A percentile compares a stretch with the other conserved stretches of the same genome.
These are phyloP conservation scores for Nitzschia sp. DNA, from an alignment of 108 stramenopile genomes.

Conservation along the genomic window DNA sequence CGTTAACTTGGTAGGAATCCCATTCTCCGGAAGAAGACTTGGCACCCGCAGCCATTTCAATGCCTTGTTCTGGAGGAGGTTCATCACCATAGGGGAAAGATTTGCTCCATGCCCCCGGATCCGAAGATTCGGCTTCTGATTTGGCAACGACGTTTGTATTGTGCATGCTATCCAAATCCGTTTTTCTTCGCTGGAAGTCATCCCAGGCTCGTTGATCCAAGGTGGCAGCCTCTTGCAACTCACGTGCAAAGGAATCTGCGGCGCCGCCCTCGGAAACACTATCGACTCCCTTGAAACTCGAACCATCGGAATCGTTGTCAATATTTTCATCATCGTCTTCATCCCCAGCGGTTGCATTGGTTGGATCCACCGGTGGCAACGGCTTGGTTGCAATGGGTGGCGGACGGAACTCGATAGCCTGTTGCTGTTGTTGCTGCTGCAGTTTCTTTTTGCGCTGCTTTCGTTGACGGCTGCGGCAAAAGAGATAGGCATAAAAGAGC, in stretches of 20 bases:
- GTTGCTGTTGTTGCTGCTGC: constrained; percentile 2
- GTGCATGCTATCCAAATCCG: not conserved
- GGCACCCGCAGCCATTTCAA: constrained; percentile 11
- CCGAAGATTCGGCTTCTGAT: not conserved
- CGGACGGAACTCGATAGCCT: constrained; percentile 7
- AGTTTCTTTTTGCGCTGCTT: constrained; percentile 11
- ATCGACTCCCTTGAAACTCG: constrained; percentile 5
- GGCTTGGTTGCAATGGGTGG: not conserved
- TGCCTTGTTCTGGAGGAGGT: not conserved
- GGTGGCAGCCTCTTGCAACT: constrained; percentile 36
- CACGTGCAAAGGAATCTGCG: constrained; percentile 38
- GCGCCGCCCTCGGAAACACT: constrained; percentile 14
- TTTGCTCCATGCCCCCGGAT: constrained; percentile 1
- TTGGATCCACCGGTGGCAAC: not conserved
- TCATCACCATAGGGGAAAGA: constrained; percentile 44
- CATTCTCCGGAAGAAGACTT: constrained; percentile 8
- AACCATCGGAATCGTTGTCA: not conserved
- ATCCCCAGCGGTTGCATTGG: not conserved
- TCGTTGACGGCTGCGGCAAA: constrained; percentile 29
- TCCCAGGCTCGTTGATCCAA: constrained; percentile 44
- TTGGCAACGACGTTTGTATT: not conserved
- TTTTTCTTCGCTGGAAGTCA: constrained; percentile 27
- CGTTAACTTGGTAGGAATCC: constrained; percentile 23
- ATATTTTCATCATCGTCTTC: not conserved
- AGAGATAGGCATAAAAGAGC: constrained; percentile 30